phyloP scores from a whole-genome alignment of 352 stramenopile species.

The Phytophthora colocasiae region DNA sequence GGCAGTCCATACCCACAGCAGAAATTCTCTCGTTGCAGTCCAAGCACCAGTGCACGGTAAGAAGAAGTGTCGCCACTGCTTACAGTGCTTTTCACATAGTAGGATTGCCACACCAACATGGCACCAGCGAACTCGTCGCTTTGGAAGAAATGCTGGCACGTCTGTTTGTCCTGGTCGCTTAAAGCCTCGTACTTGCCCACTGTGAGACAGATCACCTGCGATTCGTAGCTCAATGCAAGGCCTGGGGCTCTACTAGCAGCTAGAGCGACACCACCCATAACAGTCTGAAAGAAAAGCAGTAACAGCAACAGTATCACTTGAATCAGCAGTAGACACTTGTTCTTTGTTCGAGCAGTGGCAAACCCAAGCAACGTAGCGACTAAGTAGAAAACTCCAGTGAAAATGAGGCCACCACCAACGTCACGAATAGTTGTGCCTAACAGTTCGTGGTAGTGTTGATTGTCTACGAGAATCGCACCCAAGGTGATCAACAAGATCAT shows the following conservation, averaged over 20 bases:
- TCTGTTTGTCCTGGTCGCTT: slow-evolving; percentile 33
- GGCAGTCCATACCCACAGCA: slow-evolving; percentile 76
- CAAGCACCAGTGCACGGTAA: slow-evolving; percentile 65
- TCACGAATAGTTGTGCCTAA: slow-evolving; percentile 59
- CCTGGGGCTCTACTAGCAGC: slow-evolving; percentile 32
- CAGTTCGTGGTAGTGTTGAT: slow-evolving; percentile 71
- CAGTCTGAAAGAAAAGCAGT: slow-evolving; percentile 65
- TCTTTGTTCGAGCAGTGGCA: slow-evolving; percentile 63
- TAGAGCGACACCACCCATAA: slow-evolving; percentile 67
- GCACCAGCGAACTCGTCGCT: slow-evolving; percentile 70
- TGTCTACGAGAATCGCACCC: slow-evolving; percentile 53
- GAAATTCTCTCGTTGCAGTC: slow-evolving; percentile 67
- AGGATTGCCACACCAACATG: slow-evolving; percentile 78
- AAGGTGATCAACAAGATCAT: slow-evolving; percentile 61
- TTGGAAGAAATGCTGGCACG: slow-evolving; percentile 59
- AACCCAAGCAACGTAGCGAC: slow-evolving; percentile 55
- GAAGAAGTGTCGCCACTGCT: slow-evolving; percentile 22
- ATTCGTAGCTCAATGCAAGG: slow-evolving; percentile 37
- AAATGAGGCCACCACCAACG: slow-evolving; percentile 70
- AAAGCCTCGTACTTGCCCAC: slow-evolving; percentile 63
- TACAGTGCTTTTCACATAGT: slow-evolving; percentile 61
- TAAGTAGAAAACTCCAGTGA: slow-evolving; percentile 67
- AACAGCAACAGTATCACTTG: slow-evolving; percentile 58
- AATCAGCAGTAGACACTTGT: slow-evolving; percentile 77
- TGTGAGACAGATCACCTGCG: slow-evolving; percentile 64